Evolutionary conservation across 169 alveolate genomes (phyloP), one percentile per base, ranked within the genome.

Genomic region (Sarcocystis neurona): DNA sequence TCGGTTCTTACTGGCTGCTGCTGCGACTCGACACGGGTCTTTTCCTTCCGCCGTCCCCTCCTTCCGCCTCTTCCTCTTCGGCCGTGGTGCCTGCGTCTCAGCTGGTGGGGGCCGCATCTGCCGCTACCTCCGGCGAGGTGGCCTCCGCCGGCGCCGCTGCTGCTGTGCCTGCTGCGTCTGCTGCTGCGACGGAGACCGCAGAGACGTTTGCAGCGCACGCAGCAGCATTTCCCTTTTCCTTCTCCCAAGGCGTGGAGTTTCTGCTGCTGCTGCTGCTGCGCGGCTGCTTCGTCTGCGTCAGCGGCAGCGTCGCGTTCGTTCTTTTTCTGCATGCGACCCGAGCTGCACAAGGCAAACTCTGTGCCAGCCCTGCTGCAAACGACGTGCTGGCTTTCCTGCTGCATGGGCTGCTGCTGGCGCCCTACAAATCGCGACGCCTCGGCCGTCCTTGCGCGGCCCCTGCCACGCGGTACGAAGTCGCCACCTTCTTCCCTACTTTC

Each of bases 341-440:
- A 68, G 93, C 93, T 0, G 93, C 93, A 32, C 68, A 82, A 58
- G 93, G 93, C 79, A 82, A 82, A 2, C 84, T 84, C 79, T 80
- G 90, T 56, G 0, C 48, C 34, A 43, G 84, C 53, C 44, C 70
- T n/a, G 32, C 72, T 44, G 84, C 84, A 2, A 80, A 87, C 5
- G 87, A 89, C 60, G 32, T 66, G 18, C 87, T 84, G 53, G 93
- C 87, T 43, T 43, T 79, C 10, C 15, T 50, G 66, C 53, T 89
- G 6, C 88, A 87, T 48, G 87, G 87, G 41, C 66, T 56, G 47
- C 66, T 89, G 66, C 89, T 89, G 63, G 6, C 84, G 75, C 93
- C 93, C 48, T 89, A 89, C 75, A 87, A 85, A 47, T 84, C 88
- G 43, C 86, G 88, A 15, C 53, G 88, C 75, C 46, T 41, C n/a